Base-by-base conservation (phyloP, 192 early-diverging fungal species). In the Coemansia sp. region DNA sequence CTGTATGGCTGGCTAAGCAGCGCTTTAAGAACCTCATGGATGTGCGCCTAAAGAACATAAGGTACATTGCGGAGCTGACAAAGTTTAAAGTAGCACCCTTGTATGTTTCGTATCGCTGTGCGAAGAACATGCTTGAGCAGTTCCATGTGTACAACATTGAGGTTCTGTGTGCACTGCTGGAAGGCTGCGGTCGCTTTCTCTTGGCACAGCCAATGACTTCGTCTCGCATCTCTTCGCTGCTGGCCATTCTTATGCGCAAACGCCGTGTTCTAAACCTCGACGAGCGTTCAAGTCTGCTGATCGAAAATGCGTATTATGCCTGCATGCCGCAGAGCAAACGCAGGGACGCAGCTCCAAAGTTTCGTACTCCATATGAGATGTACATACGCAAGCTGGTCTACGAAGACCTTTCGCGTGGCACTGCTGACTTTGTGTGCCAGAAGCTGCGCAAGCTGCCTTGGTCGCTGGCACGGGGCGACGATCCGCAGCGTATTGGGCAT, bases 261-360 rank as follows among this genome's bases (percentile, higher is more conserved):
- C 94, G 94, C 55, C 88, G 86, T 4, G 89, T 88, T 16, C 87
- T 92, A 44, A 90, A 95, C 70, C 71, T 97, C 20, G 98, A 99
- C 70, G 90, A 83, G 51, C 88, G 95, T 12, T 89, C 93, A 32
- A 65, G 79, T 7, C 70, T 96, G 60, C 93, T 98, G 87, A 91
- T 99, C 39, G 97, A 98, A 44, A 98, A 98, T 67, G 96, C 96
- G 0, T 94, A 90, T 61, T 92, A 92, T 72, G 88, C 90, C 73
- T 93, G 91, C 68, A 92, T 93, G 68, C 96, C 94, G 8, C 94
- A 90, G 3, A 92, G 91, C 38, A 70, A 77, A n/a, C 70, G 81
- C 2, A 82, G 38, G 2, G 78, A 85, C 12, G 85, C 79, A 16
- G 68, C 80, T n/a, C 76, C 74, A 43, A 96, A 98, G 65, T 79